Evolutionary conservation across 257 asterid genomes (phyloP).

Genomic region (Forsythia suspensa): DNA sequence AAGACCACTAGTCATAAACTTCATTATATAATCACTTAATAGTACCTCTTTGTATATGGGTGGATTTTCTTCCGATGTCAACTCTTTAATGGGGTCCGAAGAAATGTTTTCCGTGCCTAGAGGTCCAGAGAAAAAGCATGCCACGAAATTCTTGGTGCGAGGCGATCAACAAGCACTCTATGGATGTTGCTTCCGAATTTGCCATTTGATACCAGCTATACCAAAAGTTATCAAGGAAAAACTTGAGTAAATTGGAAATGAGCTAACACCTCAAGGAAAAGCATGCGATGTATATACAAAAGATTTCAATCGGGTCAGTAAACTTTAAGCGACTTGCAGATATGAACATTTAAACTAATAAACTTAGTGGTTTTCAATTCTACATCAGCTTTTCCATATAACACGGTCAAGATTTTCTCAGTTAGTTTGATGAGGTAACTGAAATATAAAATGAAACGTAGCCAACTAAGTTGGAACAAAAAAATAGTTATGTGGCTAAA

Average conservation of each 20-base stretch:
- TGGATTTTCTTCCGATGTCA: constrained; percentile 47
- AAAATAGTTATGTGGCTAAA: no score
- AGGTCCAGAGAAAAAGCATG: constrained; percentile 2
- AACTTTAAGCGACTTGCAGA: no score
- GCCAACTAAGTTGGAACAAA: background rate
- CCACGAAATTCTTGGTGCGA: no score
- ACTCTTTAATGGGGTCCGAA: constrained; percentile 52
- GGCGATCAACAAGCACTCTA: no score
- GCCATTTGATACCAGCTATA: no score
- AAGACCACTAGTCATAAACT: constrained; percentile 30
- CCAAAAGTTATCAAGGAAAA: no score
- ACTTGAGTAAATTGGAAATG: no score
- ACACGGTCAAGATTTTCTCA: background rate
- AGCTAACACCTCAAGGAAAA: background rate
- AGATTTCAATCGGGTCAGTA: no score
- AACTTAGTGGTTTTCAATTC: background rate
- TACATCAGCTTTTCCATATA: background rate
- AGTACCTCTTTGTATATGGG: constrained; percentile 8
- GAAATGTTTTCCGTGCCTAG: constrained; percentile 7
- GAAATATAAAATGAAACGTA: background rate
- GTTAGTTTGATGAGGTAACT: background rate
- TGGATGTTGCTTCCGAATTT: no score
- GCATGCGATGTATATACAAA: no score
- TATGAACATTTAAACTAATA: no score
- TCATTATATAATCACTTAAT: constrained; percentile 33